Base-by-base conservation (phyloP, 169 alveolate genomes). In the Plasmodium cynomolgi region DNA sequence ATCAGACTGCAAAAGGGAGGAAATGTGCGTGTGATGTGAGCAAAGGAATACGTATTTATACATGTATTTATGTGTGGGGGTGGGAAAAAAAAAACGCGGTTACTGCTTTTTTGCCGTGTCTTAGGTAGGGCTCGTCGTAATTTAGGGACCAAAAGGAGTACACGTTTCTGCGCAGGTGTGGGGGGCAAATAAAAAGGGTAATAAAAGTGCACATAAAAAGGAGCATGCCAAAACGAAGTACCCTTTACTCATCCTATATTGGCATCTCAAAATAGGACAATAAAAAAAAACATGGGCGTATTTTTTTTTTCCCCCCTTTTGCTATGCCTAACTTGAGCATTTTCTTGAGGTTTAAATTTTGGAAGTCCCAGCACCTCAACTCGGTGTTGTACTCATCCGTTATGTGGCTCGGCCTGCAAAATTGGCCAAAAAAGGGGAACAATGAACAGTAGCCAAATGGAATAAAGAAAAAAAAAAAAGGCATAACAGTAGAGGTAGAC, bases 111-210 rank as follows among this genome's bases (percentile, higher is more conserved):
- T 58, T 58, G 44, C 83, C 62, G 39, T 80, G 81, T 41, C 83
- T 56, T 41, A 90, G 20, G 56, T 90, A 90, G 2, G 94, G 90
- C 33, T 90, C 94, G 73, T 90, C 90, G 58, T 90, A 90, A 79
- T 90, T 90, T 80, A 90, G 50, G n/a, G 94, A 80, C 94, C 94
- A 90, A 79, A 90, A 90, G 68, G 81, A 80, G 37, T 90, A 90
- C 33, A 90, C 72, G 44, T 90, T 90, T 81, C 94, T 90, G 79
- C 23, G 44, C 23, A 82, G 31, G 56, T 29, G 56, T 2, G 34
- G 20, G 56, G 31, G 29, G 31, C 37, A 9, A 11, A 84, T 34
- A 84, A 84, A 34, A 34, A 33, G 13, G 50, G 29, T 34, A 13
- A 20, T 62, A 56, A 77, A 86, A 56, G 81, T 6, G 34, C 37